These are phyloP conservation scores for Lophium mytilinum DNA, from an alignment of 495 filamentous ascomycete genomes.

Conservation along the genomic window DNA sequence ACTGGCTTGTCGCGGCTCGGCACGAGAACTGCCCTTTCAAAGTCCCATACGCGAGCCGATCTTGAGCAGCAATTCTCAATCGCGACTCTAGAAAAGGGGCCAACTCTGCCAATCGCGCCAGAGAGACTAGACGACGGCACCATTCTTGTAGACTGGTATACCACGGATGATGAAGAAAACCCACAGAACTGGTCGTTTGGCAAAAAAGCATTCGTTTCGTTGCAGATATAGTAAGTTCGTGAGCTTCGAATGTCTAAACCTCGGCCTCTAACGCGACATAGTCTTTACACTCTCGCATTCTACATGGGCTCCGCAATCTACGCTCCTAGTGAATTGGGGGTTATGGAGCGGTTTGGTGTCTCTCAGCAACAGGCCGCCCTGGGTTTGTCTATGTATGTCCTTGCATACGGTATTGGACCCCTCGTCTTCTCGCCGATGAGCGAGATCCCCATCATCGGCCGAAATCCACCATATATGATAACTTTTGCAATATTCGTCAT, in stretches of 20 bases:
- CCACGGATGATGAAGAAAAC: constrained; percentile 31
- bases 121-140: constrained; percentile 30
- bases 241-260: neutral
- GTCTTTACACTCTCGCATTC: constrained; percentile 42
- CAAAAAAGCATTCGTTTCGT: constrained; percentile 28
- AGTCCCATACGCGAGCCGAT: constrained; percentile 14
- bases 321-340: constrained; percentile 30
- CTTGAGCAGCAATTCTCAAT: constrained; percentile 22
- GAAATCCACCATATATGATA: constrained; percentile 40
- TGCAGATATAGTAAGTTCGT: constrained; percentile 24
- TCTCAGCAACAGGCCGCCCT: constrained; percentile 35
- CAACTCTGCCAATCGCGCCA: constrained; percentile 21
- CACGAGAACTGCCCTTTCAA: constrained; percentile 14
- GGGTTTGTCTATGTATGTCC: constrained; percentile 46
- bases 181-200: constrained; percentile 33
- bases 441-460: constrained; percentile 41
- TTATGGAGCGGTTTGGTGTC: constrained; percentile 41
- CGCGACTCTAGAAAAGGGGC: constrained; percentile 18
- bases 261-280: constrained; percentile 37
- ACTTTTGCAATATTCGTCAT: constrained; percentile 44
- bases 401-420: constrained; percentile 44
- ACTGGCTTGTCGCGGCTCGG: constrained; percentile 17
- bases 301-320: constrained; percentile 46
- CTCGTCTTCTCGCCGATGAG: constrained; percentile 39
- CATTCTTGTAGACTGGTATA: constrained; percentile 36